Conservation (phyloP, 345 rosid genomes). For the Aethionema arabicum region DNA sequence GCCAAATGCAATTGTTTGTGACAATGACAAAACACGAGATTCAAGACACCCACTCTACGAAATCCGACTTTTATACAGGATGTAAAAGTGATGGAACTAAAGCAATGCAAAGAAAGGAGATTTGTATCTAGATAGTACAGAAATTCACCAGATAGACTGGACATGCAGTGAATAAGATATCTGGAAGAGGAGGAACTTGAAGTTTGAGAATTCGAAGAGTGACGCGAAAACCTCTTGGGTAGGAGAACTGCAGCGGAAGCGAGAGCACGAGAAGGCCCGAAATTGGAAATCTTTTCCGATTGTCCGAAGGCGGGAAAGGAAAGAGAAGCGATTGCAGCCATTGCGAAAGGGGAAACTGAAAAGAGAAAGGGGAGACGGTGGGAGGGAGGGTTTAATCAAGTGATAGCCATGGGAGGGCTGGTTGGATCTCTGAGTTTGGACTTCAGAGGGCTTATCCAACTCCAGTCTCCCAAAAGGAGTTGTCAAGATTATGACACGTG, state of each 20-base stretch:
- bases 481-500: constrained; percentile 32
- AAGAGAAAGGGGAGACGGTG: neutral
- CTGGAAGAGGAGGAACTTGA: constrained; percentile 49
- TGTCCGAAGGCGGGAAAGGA: constrained; percentile 68
- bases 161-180: constrained; percentile 63
- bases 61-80: no score
- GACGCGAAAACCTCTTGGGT: constrained; percentile 42
- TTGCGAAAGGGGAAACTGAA: constrained; percentile 1
- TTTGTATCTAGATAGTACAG: neutral
- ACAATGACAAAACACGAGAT: no score
- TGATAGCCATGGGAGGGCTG: constrained; percentile 29
- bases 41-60: no score
- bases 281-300: constrained; percentile 43
- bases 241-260: constrained; percentile 46
- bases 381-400: constrained; percentile 13
- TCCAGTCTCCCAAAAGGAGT: constrained; percentile 14
- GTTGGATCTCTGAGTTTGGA: constrained; percentile 22
- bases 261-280: constrained; percentile 38
- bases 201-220: constrained; percentile 31
- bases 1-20: no score
- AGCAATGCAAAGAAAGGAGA: neutral
- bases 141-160: constrained; percentile 51
- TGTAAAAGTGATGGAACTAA: no score
- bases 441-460: constrained; percentile 35
- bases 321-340: constrained; percentile 71